Evolutionary conservation across 2,329 filamentous ascomycete species (phyloP).

Genomic region (Ophiosphaerella narmari): DNA sequence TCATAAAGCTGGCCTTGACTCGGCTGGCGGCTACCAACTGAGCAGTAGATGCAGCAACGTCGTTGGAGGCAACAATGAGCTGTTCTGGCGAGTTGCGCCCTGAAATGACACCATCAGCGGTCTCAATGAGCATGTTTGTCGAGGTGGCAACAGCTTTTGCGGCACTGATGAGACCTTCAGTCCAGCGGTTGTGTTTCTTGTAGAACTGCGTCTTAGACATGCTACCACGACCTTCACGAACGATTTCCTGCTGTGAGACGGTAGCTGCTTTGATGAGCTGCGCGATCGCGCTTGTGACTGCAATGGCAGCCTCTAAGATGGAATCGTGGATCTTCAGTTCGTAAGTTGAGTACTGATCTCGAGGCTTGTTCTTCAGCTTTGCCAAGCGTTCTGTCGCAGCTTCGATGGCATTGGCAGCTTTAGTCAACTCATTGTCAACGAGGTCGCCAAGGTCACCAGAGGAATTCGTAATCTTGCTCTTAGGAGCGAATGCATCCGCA

Average conservation of each 20-base stretch:
- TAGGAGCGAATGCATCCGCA: conserved; percentile 88
- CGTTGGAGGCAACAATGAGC: conserved; percentile 95
- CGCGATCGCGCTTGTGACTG: conserved; percentile 91
- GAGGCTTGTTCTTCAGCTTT: conserved; percentile 94
- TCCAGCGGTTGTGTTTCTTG: conserved; percentile 99
- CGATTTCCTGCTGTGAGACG: conserved; percentile 92
- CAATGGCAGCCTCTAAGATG: conserved; percentile 89
- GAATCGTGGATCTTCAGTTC: conserved; percentile 95
- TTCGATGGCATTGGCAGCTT: conserved; percentile 93
- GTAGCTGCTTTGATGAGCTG: conserved; percentile 95
- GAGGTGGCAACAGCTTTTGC: conserved; percentile 94
- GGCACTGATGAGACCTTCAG: conserved; percentile 93
- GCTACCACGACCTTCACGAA: conserved; percentile 85
- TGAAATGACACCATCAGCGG: conserved; percentile 91
- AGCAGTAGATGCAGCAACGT: conserved; percentile 93
- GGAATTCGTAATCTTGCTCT: conserved; percentile 77
- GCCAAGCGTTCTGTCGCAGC: conserved; percentile 86
- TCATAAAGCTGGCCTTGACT: conserved; percentile 98
- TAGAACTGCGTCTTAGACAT: conserved; percentile 93
- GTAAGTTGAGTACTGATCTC: conserved; percentile 93
- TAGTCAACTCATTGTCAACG: conserved; percentile 88
- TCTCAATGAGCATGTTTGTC: conserved; percentile 97
- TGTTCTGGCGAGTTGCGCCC: conserved; percentile 93
- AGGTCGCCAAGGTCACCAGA: conserved; percentile 90
- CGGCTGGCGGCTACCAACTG: conserved; percentile 94